Evolutionary conservation across 1,284 basidiomycete genomes (phyloP).

Genomic region (Sanghuangporus sanghuang): DNA sequence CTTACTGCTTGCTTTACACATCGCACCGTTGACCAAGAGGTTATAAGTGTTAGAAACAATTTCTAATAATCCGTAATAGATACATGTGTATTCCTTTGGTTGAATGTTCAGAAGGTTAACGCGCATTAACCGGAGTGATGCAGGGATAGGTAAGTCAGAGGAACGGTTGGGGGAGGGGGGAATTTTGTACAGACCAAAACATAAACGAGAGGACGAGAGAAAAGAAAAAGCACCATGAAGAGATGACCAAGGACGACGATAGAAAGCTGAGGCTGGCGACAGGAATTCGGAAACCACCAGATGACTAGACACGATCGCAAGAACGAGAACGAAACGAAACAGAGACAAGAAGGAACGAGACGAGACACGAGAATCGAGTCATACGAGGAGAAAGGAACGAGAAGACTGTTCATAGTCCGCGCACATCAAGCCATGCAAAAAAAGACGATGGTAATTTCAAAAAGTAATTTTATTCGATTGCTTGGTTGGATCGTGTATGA

Average conservation of each 20-base stretch:
- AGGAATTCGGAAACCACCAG: too few species aligned
- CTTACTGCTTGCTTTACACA: too few species aligned
- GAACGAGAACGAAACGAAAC: neutral
- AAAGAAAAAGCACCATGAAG: too few species aligned
- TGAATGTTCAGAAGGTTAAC: too few species aligned
- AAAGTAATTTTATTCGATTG: neutral
- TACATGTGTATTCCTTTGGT: too few species aligned
- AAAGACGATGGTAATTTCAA: neutral
- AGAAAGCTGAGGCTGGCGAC: too few species aligned
- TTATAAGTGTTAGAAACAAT: too few species aligned
- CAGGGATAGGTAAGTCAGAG: neutral
- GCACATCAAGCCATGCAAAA: neutral
- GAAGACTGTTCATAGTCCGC: neutral
- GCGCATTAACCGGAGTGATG: neutral
- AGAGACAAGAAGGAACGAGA: neutral
- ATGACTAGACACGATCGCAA: neutral
- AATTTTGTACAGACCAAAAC: neutral
- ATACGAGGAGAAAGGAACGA: neutral
- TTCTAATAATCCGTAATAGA: too few species aligned
- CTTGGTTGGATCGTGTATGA: neutral
- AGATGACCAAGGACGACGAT: too few species aligned
- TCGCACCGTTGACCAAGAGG: too few species aligned
- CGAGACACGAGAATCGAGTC: neutral
- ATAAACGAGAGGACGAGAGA: neutral
- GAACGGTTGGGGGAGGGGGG: neutral